A percentile compares a stretch with the other conserved stretches of the same genome.
phyloP scores from a whole-genome alignment of 768 basidiomycete genomes.

The Panellus pusillus region DNA sequence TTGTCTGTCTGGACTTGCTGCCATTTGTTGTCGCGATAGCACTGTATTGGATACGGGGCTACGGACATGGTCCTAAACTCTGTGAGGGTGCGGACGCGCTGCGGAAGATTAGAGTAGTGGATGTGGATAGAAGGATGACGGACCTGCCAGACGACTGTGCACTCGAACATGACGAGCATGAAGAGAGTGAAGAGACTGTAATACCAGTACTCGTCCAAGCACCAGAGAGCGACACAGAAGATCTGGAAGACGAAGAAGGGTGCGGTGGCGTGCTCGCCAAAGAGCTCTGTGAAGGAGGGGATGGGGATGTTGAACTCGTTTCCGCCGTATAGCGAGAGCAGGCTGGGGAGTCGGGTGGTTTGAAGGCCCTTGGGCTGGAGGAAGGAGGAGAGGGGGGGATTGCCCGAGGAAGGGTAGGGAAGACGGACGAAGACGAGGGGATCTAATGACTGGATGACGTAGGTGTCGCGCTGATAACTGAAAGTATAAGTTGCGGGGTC shows the following conservation, averaged over 20 bases:
- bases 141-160: conserved; percentile 98
- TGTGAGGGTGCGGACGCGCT: conserved; percentile 91
- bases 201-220: conserved; percentile 98
- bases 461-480: conserved; percentile 94
- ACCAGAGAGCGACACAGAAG: conserved; percentile 97
- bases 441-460: conserved; percentile 60
- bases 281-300: conserved; percentile 89
- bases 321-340: conserved; percentile 75
- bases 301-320: conserved; percentile 98
- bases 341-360: conserved; percentile 43
- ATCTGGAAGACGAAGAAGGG: conserved; percentile 99
- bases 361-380: conserved; percentile 57
- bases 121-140: conserved; percentile 21
- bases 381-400: conserved; percentile 70
- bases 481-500: conserved; percentile 76
- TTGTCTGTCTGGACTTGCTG: conserved; percentile 76
- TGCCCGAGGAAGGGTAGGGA: conserved; percentile 81
- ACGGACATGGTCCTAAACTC: conserved; percentile 98
- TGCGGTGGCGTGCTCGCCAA: conserved; percentile 94
- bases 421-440: conserved; percentile 73
- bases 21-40: conserved; percentile 83
- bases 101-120: conserved; percentile 4
- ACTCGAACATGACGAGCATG: conserved; percentile 98
- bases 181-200: conserved; percentile 97
- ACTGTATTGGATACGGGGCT: conserved; percentile 83